Base-by-base conservation (phyloP, 1,284 basidiomycete species). In the Rhizopogon hawkerae region DNA sequence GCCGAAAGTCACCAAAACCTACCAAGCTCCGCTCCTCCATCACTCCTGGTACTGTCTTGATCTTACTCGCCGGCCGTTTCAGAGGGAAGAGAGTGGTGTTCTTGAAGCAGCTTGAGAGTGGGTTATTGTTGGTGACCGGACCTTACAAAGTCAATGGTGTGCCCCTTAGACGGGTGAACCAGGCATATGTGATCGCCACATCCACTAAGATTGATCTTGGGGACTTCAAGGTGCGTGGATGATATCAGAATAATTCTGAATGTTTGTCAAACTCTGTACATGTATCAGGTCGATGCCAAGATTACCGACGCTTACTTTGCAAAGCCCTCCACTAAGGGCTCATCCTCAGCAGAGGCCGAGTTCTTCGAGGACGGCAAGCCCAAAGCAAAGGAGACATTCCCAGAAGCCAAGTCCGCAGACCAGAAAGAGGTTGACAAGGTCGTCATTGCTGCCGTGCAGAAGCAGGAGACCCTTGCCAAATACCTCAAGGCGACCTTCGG, bases 81-180 rank as follows among this genome's bases (percentile, higher is more conserved):
- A 78, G 90, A 60, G 96, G 96, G 60, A 98, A 98, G 83, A 85
- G 96, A 47, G 96, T 98, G 58, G 93, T 99, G 51, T 96, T 94
- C 76, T 77, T 99, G 73, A 97, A 97, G 83, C 93, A 96, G 78
- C 77, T 98, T 69, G 81, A 82, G 62, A 92, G 89, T 58, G 95
- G 95, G 56, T 75, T 98, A 61, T 75, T 99, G 63, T 80, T 99
- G 70, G 92, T 98, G 64, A 95, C 93, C 46, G 96, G 96, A 54
- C 96, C 96, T 51, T 98, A 85, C 85, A 97, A 95, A 83, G 68
- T 98, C 70, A 99, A 98, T 75, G 96, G 96, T 71, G 96, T 99
- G 39, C 96, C 96, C 61, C 79, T 99, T 68, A 84, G 95, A 69
- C 84, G 96, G 70, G 94, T 99, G 57, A 96, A 95, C 79, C 95